Evolutionary conservation across 768 basidiomycete species (phyloP), one percentile per base, ranked within the genome.

Genomic region (Podaxis carcinomalis): DNA sequence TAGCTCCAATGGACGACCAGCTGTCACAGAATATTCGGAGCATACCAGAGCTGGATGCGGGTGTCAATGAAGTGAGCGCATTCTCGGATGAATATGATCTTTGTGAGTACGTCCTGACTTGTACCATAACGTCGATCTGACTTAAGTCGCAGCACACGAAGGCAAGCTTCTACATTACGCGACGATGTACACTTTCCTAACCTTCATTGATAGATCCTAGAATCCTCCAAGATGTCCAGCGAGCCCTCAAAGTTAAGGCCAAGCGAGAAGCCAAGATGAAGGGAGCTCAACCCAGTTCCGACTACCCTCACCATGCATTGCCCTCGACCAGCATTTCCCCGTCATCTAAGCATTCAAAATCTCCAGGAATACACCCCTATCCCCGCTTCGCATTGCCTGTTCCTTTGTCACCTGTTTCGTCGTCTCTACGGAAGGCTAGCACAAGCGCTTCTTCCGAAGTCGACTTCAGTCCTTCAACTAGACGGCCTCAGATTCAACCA

Each of bases 61-160:
- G 70, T 61, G 59, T 65, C 42, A 42, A 25, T 23, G 49, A 64
- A 52, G 42, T 47, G 60, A 70, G 70, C 23, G 72, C 74, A 35
- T 88, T 90, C 72, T 88, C 88, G 0, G 84, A 92, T 63, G 90
- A 92, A 72, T 91, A 90, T 68, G 87, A 91, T 68, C 76, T 91
- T 62, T 83, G 90, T 92, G 69, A 75, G 88, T 80, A 4, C 44
- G 35, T 58, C 9, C 49, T 40, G 37, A 23, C 40, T 47, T 35
- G 16, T 4, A 25, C 11, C 37, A 42, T 32, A 6, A n/a, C 5
- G 40, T 37, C 32, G 32, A 9, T 57, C 25, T 28, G 27, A 58
- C 27, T 52, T 60, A 13, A 9, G 50, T 47, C 65, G 16, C 63
- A 91, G 90, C 90, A 55, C 88, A 88, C 50, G 89, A 92, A 83